These are phyloP conservation scores for Rhexocercosporidium sp. DNA, from an alignment of 2,329 filamentous ascomycete species.

Conservation along the genomic window DNA sequence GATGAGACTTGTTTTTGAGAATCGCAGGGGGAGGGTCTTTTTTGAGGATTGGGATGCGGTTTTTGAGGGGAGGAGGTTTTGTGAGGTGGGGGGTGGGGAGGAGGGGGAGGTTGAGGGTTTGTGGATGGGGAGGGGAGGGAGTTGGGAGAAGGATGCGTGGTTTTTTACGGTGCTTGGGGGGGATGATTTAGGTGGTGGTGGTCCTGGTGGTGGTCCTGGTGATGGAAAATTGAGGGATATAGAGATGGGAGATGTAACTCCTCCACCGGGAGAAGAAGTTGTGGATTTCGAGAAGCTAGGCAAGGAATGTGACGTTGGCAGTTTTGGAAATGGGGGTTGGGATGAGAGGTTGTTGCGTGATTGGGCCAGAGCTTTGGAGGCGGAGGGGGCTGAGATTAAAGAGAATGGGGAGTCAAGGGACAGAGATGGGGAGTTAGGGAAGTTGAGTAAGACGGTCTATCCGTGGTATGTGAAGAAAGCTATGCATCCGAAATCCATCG, in stretches of 20 bases:
- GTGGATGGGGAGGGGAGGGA: background rate
- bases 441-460: slow-evolving; percentile 8
- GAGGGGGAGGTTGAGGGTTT: no score
- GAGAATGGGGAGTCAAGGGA: background rate
- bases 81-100: slow-evolving; percentile 18
- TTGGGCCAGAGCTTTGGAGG: slow-evolving; percentile 8
- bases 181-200: slow-evolving; percentile 16
- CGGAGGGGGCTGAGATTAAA: background rate
- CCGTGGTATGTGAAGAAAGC: slow-evolving; percentile 23
- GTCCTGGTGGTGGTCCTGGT: no score
- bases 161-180: slow-evolving; percentile 23
- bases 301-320: background rate
- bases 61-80: slow-evolving; percentile 21
- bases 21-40: slow-evolving; percentile 10
- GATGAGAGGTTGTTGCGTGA: slow-evolving; percentile 10
- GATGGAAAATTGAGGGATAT: no score
- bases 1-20: slow-evolving; percentile 17
- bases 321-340: background rate
- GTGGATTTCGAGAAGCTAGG: slow-evolving; percentile 1
- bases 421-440: background rate
- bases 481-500: slow-evolving; percentile 23
- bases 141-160: slow-evolving; percentile 22
- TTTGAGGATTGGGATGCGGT: slow-evolving; percentile 21
- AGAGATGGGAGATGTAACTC: background rate
- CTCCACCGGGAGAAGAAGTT: background rate